Conservation (phyloP, 2,329 filamentous ascomycete species). For the Apiospora kogelbergensis region DNA sequence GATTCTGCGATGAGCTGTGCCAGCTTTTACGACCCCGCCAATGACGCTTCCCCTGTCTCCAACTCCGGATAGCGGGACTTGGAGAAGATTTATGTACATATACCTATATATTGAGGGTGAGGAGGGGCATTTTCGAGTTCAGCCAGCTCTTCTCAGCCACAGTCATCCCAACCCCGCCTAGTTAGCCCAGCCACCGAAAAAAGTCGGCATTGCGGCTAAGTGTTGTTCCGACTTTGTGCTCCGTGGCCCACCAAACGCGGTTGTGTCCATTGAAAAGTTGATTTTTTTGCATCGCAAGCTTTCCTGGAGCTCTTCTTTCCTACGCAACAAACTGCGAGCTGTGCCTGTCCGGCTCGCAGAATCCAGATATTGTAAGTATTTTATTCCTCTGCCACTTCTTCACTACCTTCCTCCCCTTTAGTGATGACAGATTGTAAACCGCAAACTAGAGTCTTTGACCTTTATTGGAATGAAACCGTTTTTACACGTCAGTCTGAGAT, state of each 20-base stretch:
- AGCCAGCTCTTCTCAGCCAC: not conserved
- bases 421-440: constrained; percentile 83
- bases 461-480: constrained; percentile 75
- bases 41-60: not conserved
- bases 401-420: constrained; percentile 28
- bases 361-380: not conserved
- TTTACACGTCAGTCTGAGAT: constrained; percentile 93
- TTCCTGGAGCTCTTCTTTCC: constrained; percentile 4
- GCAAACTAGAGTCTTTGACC: constrained; percentile 95
- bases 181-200: not conserved
- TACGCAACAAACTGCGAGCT: constrained; percentile 3
- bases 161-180: not conserved
- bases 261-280: constrained; percentile 15
- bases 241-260: constrained; percentile 7
- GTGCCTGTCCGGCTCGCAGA: constrained; percentile 2
- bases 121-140: too few species aligned
- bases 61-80: not conserved
- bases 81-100: too few species aligned
- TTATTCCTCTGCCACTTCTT: not conserved
- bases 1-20: not conserved
- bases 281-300: constrained; percentile 16
- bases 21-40: not conserved
- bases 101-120: too few species aligned
- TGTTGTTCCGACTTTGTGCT: constrained; percentile 15
- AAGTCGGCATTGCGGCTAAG: not conserved